A percentile compares a stretch with the other conserved stretches of the same genome.
phyloP scores from a whole-genome alignment of 495 filamentous ascomycete genomes.

The Penicillium canariense region DNA sequence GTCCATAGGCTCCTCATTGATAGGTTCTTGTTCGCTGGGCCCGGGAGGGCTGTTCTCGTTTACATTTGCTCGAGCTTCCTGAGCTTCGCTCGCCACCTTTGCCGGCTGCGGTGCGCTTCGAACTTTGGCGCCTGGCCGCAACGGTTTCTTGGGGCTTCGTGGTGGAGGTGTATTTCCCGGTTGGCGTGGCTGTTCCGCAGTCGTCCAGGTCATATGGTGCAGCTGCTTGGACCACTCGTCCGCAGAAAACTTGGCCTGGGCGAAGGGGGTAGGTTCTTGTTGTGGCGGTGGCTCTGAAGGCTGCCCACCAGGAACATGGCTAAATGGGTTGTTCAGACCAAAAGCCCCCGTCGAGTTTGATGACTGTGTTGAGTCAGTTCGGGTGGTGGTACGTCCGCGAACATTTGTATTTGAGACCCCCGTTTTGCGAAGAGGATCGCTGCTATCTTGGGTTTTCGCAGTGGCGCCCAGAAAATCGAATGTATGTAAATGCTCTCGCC shows the following conservation, averaged over 20 bases:
- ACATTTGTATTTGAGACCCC: constrained; percentile 31
- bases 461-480: constrained; percentile 51
- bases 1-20: constrained; percentile 48
- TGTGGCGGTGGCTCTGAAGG: constrained; percentile 7
- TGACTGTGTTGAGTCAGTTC: constrained; percentile 17
- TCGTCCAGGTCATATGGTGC: constrained; percentile 52
- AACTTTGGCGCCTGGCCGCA: constrained; percentile 26
- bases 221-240: constrained; percentile 67
- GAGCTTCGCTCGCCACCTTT: constrained; percentile 43
- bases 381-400: constrained; percentile 29
- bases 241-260: constrained; percentile 55
- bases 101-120: constrained; percentile 33
- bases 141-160: constrained; percentile 39
- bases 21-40: constrained; percentile 9
- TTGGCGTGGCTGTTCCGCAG: constrained; percentile 26
- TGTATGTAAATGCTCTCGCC: constrained; percentile 52
- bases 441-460: constrained; percentile 26
- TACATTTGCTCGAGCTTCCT: constrained; percentile 36
- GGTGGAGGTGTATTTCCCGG: constrained; percentile 28
- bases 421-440: constrained; percentile 29
- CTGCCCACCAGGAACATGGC: not conserved
- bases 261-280: constrained; percentile 34
- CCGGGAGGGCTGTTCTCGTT: constrained; percentile 16
- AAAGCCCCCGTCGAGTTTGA: constrained; percentile 13
- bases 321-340: constrained; percentile 15